Evolutionary conservation across 768 basidiomycete genomes (phyloP).

Genomic region (Russula sp.): DNA sequence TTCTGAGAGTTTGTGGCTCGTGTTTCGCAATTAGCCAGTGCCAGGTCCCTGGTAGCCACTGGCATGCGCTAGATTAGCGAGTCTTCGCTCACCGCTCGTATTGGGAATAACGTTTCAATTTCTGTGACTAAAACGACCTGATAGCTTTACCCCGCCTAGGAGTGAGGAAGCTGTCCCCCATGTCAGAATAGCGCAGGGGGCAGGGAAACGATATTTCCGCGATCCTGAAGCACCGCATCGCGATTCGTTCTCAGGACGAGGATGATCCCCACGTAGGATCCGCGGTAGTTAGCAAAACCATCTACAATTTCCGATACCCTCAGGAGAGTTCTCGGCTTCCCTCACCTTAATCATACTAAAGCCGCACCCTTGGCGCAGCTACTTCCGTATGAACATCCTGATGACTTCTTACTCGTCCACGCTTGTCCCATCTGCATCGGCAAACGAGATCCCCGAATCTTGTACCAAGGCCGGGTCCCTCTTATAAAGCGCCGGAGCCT

Average conservation of each 20-base stretch:
- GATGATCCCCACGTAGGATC: neutral
- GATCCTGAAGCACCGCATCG: neutral
- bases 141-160: neutral
- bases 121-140: neutral
- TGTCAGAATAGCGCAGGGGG: neutral
- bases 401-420: too few species aligned
- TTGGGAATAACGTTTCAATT: neutral
- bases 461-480: neutral
- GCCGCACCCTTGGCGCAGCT: too few species aligned
- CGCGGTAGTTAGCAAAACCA: neutral
- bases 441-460: neutral
- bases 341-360: too few species aligned
- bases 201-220: neutral
- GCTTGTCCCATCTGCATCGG: neutral
- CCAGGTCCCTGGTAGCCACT: neutral
- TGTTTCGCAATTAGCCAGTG: neutral
- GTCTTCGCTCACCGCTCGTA: neutral
- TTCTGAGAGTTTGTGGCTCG: neutral
- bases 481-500: neutral
- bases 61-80: neutral
- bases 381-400: too few species aligned
- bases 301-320: neutral
- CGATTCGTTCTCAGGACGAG: neutral
- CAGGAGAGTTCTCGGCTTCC: too few species aligned
- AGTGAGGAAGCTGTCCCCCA: neutral